Evolutionary conservation across 306 rosid species (phyloP), one percentile per base, ranked within the genome.

Genomic region (Arachis stenosperma): DNA sequence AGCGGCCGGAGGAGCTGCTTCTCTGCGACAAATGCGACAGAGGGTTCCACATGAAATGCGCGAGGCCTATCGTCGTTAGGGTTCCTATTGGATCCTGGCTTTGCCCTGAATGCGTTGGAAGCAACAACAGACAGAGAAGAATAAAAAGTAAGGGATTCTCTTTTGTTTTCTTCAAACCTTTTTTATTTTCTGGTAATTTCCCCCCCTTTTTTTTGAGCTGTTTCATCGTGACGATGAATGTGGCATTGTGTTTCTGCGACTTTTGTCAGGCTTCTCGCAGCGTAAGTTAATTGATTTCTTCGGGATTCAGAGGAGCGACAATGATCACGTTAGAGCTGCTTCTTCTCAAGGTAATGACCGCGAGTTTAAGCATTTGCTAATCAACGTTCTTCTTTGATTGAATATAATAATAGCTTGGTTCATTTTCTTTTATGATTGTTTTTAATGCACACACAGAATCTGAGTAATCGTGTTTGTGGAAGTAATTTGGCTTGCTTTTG

Each of bases 41-140:
- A 60, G 97, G 93, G 9, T 91, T 91, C 61, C 97, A 91, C 61
- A 87, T 91, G 91, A 86, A 91, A 87, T 91, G 97, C 51, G 80
- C 87, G 62, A 84, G 93, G 13, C 97, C 97, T 55, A 87, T 91
- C 77, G 92, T 83, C 4, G 93, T 75, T 2, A 83, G 95, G 66
- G 80, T 91, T n/a, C 97, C 97, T 63, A 84, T 86, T 79, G 96
- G 97, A 79, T 78, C 92, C 36, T 91, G 97, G 97, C 81, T 87
- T 37, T 91, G 97, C 82, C 96, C 91, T 50, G 81, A 74, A 12
- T 91, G 97, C 74, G 57, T 79, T 78, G 5, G 91, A 86, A 9
- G 74, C 8, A 75, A 15, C 74, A 10, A 10, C 52, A 72, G 10
- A 76, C 37, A 57, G 50, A 83, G 75, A 83, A 78, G 84, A 82